These are phyloP conservation scores for Phytopythium montanum DNA, from an alignment of 352 stramenopile species.

Conservation along the genomic window DNA sequence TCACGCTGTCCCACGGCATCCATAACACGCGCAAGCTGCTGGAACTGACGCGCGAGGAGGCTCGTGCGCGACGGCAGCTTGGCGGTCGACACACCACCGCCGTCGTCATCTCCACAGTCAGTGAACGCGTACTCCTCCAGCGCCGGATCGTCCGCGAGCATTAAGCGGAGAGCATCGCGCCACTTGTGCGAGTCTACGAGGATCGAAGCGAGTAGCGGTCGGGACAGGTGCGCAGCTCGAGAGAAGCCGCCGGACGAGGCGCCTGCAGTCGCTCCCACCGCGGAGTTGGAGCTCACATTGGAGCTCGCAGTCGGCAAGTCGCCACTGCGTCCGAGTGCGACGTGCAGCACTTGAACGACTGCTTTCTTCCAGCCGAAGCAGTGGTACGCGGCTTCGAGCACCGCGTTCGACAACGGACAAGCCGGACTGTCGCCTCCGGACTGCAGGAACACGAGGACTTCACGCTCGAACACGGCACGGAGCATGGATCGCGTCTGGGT, in stretches of 20 bases:
- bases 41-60: slow-evolving; percentile 29
- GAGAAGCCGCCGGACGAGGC: slow-evolving; percentile 32
- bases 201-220: slow-evolving; percentile 38
- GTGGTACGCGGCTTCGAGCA: slow-evolving; percentile 44
- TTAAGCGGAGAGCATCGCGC: slow-evolving; percentile 49
- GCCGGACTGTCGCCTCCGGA: slow-evolving; percentile 33
- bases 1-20: slow-evolving; percentile 47
- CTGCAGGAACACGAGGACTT: slow-evolving; percentile 52
- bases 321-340: slow-evolving; percentile 22
- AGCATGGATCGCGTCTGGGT: slow-evolving; percentile 25
- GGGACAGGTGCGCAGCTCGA: slow-evolving; percentile 34
- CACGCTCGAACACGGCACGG: slow-evolving; percentile 55
- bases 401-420: slow-evolving; percentile 39
- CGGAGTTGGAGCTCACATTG: background rate
- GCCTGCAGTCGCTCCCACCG: slow-evolving; percentile 5
- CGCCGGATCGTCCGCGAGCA: slow-evolving; percentile 42
- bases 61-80: slow-evolving; percentile 66
- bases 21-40: slow-evolving; percentile 39
- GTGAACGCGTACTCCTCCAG: slow-evolving; percentile 68
- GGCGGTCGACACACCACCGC: slow-evolving; percentile 18
- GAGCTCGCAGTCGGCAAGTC: slow-evolving; percentile 5
- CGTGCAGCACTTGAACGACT: slow-evolving; percentile 40
- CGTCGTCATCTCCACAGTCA: slow-evolving; percentile 25
- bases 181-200: slow-evolving; percentile 51
- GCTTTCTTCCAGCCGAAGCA: slow-evolving; percentile 58